Base-by-base conservation (phyloP, 2,329 filamentous ascomycete species). In the Talaromyces albobiverticillius region DNA sequence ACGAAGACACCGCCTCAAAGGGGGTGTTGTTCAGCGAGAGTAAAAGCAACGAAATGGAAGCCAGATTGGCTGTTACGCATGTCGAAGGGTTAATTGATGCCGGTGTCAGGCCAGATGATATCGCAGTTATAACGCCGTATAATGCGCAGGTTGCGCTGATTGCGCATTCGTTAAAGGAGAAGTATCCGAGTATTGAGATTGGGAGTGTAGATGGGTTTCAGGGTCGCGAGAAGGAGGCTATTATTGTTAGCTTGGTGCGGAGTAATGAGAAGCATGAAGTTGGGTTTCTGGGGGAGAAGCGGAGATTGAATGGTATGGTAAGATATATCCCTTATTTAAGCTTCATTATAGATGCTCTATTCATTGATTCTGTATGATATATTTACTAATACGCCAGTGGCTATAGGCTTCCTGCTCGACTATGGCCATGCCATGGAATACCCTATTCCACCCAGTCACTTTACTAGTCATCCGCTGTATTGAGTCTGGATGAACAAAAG, bases 161-260 rank as follows among this genome's bases (percentile, higher is more conserved):
- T 49, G 86, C 90, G 11, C 76, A 79, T 34, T 79, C 87, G 60
- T 80, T 99, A 47, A 94, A 93, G 67, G 89, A 94, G 57, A 76
- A 79, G 36, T 95, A 88, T 63, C 88, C 88, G 0, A 90, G 88
- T 11, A 84, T 99, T 48, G 94, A 99, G 71, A 79, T 99, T n/a
- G 94, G 94, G 31, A 96, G 90, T 64, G 90, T 99, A 2, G 94
- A 99, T 71, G 94, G 93, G 2, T 99, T 99, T 69, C 94, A 99
- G 71, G 94, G 94, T 31, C 84, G 94, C 16, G 94, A 99, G 72
- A 99, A 99, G 72, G 94, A 99, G 71, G 94, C 90, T 2, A 87
- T 99, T 14, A 82, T 99, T 36, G 86, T 99, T 49, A 95, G 88
- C 70, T 81, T 97, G n/a, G 94, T 99, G 54, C 82, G 94, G 61